Conservation (phyloP, 192 early-diverging fungal species). For the Umbelopsis vinacea region DNA sequence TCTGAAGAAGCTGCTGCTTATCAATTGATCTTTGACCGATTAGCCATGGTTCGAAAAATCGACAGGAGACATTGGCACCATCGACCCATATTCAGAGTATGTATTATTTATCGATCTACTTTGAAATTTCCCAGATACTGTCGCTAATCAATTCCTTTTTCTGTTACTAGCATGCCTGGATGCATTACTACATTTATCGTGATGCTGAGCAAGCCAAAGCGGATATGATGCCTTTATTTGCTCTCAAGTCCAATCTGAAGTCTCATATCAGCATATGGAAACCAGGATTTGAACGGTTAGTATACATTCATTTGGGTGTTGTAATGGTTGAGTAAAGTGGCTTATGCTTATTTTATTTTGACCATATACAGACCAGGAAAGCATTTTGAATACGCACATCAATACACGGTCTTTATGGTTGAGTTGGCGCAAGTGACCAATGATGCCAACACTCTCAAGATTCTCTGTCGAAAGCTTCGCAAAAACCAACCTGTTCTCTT, state of each 20-base stretch:
- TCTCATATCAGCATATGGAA: slow-evolving; percentile 74
- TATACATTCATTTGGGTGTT: neutral
- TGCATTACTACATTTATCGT: slow-evolving; percentile 59
- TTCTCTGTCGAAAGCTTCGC: slow-evolving; percentile 58
- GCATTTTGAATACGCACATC: slow-evolving; percentile 74
- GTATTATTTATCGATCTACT: neutral
- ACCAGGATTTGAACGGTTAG: slow-evolving; percentile 75
- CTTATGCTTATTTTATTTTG: neutral
- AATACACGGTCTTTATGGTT: slow-evolving; percentile 70
- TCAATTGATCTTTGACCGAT: slow-evolving; percentile 48
- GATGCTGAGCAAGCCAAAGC: slow-evolving; percentile 62
- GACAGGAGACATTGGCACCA: slow-evolving; percentile 79
- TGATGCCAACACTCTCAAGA: slow-evolving; percentile 62
- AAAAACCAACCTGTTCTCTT: slow-evolving; percentile 56
- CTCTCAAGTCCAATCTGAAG: slow-evolving; percentile 59
- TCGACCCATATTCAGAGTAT: slow-evolving; percentile 67
- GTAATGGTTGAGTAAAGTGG: neutral
- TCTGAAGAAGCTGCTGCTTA: slow-evolving; percentile 45
- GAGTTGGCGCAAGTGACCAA: slow-evolving; percentile 57
- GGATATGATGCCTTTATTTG: slow-evolving; percentile 62
- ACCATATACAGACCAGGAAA: slow-evolving; percentile 62
- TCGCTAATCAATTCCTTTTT: neutral
- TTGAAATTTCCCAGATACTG: too few relatives aligned
- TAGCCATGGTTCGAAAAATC: slow-evolving; percentile 54
- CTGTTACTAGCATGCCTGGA: slow-evolving; percentile 62